Evolutionary conservation across 176 grass and related monocot genomes (phyloP).

Genomic region (Puccinellia tenuiflora): DNA sequence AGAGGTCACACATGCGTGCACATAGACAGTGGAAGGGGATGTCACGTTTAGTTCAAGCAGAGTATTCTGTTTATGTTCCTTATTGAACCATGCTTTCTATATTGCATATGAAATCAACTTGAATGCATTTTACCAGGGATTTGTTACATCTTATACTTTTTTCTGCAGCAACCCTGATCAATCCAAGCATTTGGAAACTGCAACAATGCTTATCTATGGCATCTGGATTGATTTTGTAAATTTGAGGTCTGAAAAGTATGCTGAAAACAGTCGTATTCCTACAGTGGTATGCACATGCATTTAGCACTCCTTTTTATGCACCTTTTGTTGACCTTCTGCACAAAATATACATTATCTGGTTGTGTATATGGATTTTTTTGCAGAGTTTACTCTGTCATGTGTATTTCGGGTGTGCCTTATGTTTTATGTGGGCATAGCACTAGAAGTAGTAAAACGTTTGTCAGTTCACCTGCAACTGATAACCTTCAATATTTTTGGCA

Average conservation of each 20-base stretch:
- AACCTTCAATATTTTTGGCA: not conserved
- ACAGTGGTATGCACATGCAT: constrained; percentile 58
- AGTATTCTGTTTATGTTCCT: not conserved
- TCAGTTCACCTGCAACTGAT: not conserved
- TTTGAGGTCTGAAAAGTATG: constrained; percentile 89
- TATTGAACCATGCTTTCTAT: not conserved
- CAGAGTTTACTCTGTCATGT: not conserved
- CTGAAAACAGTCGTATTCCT: constrained; percentile 93
- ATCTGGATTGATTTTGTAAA: constrained; percentile 99
- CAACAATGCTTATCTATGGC: constrained; percentile 72
- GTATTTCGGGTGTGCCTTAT: not conserved
- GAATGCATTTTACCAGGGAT: not conserved
- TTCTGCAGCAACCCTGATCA: constrained; percentile 92
- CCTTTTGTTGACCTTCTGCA: not conserved
- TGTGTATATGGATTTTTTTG: not conserved
- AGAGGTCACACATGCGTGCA: not conserved
- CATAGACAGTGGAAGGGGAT: not conserved
- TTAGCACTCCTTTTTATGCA: not conserved
- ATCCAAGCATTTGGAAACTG: constrained; percentile 97
- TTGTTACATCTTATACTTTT: constrained; percentile 8
- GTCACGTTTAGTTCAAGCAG: not conserved
- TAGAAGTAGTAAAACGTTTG: not conserved
- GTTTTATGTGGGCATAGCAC: not conserved
- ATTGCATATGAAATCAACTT: not conserved
- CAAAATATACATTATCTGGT: constrained; percentile 8